phyloP scores from a whole-genome alignment of 805 yeast genomes.

The Saccharomyces jurei region DNA sequence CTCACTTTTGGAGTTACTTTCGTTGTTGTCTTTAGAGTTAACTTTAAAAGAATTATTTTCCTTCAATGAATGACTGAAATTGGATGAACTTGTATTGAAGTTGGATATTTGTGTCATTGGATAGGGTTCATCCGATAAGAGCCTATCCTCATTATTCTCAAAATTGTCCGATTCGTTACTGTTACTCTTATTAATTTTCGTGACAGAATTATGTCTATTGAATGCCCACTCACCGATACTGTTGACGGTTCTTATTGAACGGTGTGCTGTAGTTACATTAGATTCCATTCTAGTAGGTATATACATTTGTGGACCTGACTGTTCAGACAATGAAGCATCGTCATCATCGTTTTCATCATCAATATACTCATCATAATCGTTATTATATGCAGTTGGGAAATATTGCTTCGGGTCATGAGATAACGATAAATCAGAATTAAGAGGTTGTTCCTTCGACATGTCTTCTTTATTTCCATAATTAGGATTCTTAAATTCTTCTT shows the following conservation, averaged over 20 bases:
- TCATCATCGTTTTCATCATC: conserved; percentile 22
- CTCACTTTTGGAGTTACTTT: conserved; percentile 5
- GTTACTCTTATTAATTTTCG: conserved; percentile 10
- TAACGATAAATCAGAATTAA: conserved; percentile 3
- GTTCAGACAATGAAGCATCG: conserved; percentile 9
- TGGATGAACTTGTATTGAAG: background rate
- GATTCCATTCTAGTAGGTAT: conserved; percentile 19
- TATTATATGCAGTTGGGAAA: conserved; percentile 3
- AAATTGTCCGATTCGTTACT: conserved; percentile 14
- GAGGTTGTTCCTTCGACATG: background rate
- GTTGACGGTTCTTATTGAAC: conserved; percentile 24
- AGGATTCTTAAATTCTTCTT: background rate
- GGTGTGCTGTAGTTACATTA: conserved; percentile 23
- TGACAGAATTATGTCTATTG: conserved; percentile 8
- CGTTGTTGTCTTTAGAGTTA: background rate
- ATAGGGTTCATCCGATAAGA: conserved; percentile 1
- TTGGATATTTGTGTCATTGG: background rate
- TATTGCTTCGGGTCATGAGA: conserved; percentile 11
- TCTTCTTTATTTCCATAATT: background rate
- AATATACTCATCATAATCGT: conserved; percentile 1
- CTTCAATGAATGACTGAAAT: background rate
- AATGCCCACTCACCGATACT: conserved; percentile 29
- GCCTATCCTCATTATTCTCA: conserved; percentile 6
- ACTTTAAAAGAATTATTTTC: background rate
- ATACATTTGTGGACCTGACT: conserved; percentile 15